A percentile compares a stretch with the other conserved stretches of the same genome.
Evolutionary conservation across 176 grass and related monocot species (phyloP).

Genomic region (Lolium multiflorum): DNA sequence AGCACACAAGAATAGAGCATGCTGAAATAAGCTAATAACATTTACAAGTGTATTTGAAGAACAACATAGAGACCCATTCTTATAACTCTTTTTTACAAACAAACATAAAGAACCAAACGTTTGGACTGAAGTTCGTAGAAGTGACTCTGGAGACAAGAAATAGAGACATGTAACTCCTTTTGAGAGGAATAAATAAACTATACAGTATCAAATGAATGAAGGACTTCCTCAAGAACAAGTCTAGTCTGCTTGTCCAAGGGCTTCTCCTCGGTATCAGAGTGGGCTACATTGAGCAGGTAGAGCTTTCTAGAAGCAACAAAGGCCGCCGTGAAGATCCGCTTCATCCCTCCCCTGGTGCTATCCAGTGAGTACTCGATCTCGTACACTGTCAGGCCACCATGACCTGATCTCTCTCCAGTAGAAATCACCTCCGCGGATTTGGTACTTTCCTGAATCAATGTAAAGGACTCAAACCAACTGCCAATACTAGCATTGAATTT

Average conservation of each 20-base stretch:
- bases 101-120: neutral
- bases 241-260: constrained; percentile 69
- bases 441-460: constrained; percentile 76
- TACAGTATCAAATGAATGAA: constrained; percentile 90
- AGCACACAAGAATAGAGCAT: neutral
- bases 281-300: constrained; percentile 82
- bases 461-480: constrained; percentile 29
- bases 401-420: constrained; percentile 68
- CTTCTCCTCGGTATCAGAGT: constrained; percentile 69
- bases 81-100: constrained; percentile 3
- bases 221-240: constrained; percentile 73
- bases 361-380: constrained; percentile 85
- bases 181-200: constrained; percentile 41
- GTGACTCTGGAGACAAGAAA: neutral
- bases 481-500: neutral
- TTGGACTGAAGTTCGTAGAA: neutral
- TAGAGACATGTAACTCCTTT: neutral
- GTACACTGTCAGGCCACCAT: constrained; percentile 62
- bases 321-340: constrained; percentile 76
- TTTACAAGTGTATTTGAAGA: neutral
- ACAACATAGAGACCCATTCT: neutral
- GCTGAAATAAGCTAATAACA: neutral
- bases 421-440: constrained; percentile 66
- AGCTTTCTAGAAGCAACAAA: constrained; percentile 90
- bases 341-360: constrained; percentile 92